These are phyloP conservation scores for Bonia amplexicaulis DNA, from an alignment of 176 grass and related monocot genomes.

Conservation along the genomic window DNA sequence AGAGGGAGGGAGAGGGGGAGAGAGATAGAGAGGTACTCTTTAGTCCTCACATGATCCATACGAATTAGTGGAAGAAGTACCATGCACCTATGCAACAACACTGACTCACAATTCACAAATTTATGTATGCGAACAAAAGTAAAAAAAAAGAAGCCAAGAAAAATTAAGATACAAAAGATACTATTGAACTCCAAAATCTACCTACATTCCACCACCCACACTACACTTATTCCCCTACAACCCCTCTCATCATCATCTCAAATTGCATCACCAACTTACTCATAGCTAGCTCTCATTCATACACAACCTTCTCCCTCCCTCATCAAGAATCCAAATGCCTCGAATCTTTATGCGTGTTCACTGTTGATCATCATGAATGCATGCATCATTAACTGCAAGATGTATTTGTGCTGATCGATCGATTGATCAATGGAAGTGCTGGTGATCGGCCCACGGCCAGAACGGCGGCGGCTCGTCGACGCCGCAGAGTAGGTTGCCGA, in stretches of 20 bases:
- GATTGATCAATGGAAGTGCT: slow-evolving; percentile 63
- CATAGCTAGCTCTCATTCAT: background rate
- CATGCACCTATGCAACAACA: slow-evolving; percentile 41
- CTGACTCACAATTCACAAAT: slow-evolving; percentile 42
- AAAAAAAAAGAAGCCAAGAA: background rate
- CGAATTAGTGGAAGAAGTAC: slow-evolving; percentile 4
- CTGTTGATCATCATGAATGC: background rate
- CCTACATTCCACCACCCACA: slow-evolving; percentile 17
- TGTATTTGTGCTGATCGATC: background rate
- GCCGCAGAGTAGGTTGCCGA: slow-evolving; percentile 82
- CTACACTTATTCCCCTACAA: slow-evolving; percentile 36
- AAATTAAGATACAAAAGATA: background rate
- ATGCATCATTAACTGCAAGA: background rate
- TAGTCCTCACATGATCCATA: slow-evolving; percentile 17
- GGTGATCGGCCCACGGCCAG: slow-evolving; percentile 90
- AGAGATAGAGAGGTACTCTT: background rate
- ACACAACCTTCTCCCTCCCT: background rate
- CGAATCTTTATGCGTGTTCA: background rate
- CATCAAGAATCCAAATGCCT: slow-evolving; percentile 25
- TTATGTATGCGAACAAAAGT: slow-evolving; percentile 32
- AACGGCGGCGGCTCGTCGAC: slow-evolving; percentile 78
- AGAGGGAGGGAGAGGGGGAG: background rate
- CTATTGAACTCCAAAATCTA: slow-evolving; percentile 37
- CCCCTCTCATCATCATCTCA: background rate
- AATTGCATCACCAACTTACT: slow-evolving; percentile 2